phyloP scores from a whole-genome alignment of 1,139 yeast genomes.

The Candida albicans region DNA sequence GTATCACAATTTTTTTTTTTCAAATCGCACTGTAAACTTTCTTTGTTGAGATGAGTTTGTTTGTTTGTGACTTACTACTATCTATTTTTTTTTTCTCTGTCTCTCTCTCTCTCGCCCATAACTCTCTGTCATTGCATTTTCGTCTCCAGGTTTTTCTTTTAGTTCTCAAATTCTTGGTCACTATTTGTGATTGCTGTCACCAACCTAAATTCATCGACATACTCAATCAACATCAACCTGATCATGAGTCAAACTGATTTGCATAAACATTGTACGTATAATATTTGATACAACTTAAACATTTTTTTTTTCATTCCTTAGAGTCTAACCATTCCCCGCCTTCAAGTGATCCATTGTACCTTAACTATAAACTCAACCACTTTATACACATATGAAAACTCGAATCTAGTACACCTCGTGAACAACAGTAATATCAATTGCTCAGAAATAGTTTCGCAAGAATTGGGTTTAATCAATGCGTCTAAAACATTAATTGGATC shows the following conservation, averaged over 20 bases:
- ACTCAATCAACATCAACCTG: background rate
- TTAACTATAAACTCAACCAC: constrained; percentile 57
- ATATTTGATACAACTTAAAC: constrained; percentile 7
- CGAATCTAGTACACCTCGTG: constrained; percentile 14
- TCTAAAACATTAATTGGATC: constrained; percentile 47
- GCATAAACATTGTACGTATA: constrained; percentile 34
- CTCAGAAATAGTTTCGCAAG: constrained; percentile 55
- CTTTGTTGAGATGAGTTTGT: too few relatives aligned
- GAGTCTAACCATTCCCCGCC: background rate
- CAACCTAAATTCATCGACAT: background rate
- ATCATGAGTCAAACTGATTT: constrained; percentile 26
- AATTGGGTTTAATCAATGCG: constrained; percentile 53
- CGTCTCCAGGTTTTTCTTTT: background rate
- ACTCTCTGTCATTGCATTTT: too few relatives aligned
- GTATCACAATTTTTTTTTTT: too few relatives aligned
- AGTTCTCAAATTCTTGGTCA: background rate
- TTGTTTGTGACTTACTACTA: too few relatives aligned
- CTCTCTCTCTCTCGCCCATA: too few relatives aligned
- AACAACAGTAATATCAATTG: constrained; percentile 45
- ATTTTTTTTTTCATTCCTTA: constrained; percentile 9
- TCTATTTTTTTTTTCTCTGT: too few relatives aligned
- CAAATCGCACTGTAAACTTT: background rate
- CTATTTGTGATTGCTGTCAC: background rate
- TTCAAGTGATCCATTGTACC: constrained; percentile 42
- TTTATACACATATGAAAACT: constrained; percentile 54